Evolutionary conservation across 768 basidiomycete species (phyloP).

Genomic region (Hemileccinum rubropunctum): DNA sequence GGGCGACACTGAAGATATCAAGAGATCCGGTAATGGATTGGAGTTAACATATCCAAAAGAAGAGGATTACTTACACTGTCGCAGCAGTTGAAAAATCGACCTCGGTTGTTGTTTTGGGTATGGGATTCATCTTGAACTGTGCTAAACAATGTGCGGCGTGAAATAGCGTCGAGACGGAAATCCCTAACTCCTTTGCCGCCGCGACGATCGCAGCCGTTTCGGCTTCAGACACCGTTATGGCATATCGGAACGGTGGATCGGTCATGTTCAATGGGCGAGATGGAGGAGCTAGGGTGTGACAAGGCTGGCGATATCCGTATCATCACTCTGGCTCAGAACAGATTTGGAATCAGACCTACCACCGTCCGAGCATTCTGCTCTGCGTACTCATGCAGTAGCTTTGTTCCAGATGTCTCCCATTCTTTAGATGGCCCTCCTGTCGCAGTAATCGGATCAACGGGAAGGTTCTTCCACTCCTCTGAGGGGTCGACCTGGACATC

Average conservation of each 20-base stretch:
- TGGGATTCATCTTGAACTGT: slow-evolving; percentile 19
- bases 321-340: background rate
- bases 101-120: slow-evolving; percentile 8
- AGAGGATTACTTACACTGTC: slow-evolving; percentile 10
- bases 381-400: slow-evolving; percentile 13
- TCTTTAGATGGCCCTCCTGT: slow-evolving; percentile 19
- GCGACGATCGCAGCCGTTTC: slow-evolving; percentile 12
- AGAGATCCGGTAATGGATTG: background rate
- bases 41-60: background rate
- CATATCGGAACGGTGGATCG: slow-evolving; percentile 4
- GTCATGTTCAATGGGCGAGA: slow-evolving; percentile 6
- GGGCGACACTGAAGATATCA: slow-evolving; percentile 6
- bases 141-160: slow-evolving; percentile 25
- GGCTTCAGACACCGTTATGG: background rate
- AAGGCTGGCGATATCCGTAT: slow-evolving; percentile 1
- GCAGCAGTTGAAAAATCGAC: slow-evolving; percentile 10
- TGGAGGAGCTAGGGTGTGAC: slow-evolving; percentile 9
- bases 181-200: slow-evolving; percentile 8
- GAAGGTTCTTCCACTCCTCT: slow-evolving; percentile 27
- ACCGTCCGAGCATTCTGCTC: background rate
- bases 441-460: slow-evolving; percentile 24
- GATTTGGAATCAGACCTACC: slow-evolving; percentile 7
- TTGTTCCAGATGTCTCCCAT: slow-evolving; percentile 15
- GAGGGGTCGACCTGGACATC: slow-evolving; percentile 6
- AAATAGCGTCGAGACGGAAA: slow-evolving; percentile 17